Evolutionary conservation across 164 flowering plant genomes (phyloP).

Genomic region (Vitis labrusca): DNA sequence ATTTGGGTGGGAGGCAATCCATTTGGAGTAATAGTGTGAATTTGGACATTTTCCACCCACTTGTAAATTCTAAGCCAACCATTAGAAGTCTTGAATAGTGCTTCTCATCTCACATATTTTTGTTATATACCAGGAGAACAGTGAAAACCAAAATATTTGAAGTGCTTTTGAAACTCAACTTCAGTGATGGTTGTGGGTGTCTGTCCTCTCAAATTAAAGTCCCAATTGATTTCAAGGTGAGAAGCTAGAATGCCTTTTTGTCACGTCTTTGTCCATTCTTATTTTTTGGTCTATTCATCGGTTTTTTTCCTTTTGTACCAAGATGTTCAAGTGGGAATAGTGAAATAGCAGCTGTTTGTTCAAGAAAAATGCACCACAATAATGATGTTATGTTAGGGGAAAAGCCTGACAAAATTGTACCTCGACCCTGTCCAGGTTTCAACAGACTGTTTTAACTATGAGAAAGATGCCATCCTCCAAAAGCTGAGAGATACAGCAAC

Average conservation of each 20-base stretch:
- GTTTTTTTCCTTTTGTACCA: background rate
- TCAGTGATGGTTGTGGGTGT: slow-evolving; percentile 81
- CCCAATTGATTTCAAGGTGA: slow-evolving; percentile 80
- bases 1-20: background rate
- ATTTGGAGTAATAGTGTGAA: background rate
- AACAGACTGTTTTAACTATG: slow-evolving; percentile 31
- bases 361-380: no score
- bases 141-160: slow-evolving; percentile 49
- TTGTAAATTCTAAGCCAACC: no score
- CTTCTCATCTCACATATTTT: background rate
- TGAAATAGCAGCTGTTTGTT: background rate
- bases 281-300: background rate
- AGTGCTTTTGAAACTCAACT: slow-evolving; percentile 63
- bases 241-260: background rate
- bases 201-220: slow-evolving; percentile 41
- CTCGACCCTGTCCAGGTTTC: slow-evolving; percentile 43
- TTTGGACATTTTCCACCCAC: no score
- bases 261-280: background rate
- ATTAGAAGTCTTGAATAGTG: no score
- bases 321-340: background rate
- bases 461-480: slow-evolving; percentile 40
- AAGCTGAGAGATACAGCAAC: slow-evolving; percentile 53
- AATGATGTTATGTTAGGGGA: background rate
- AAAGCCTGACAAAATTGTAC: slow-evolving; percentile 1
- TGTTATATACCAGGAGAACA: slow-evolving; percentile 57